Base-by-base conservation (phyloP, 1,139 yeast genomes). In the Taphrina wiesneri region DNA sequence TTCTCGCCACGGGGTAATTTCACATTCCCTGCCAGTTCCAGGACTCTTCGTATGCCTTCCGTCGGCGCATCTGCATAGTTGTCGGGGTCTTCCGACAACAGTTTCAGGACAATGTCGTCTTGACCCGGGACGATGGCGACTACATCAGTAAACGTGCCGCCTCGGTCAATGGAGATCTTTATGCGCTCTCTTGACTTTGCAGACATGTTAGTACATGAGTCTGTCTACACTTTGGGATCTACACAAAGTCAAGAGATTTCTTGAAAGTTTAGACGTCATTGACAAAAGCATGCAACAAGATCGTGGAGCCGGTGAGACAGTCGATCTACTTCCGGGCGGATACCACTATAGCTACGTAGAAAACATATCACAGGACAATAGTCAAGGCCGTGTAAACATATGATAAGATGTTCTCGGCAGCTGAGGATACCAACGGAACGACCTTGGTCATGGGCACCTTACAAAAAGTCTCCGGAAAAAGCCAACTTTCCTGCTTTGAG, bases 1-100 rank as follows among this genome's bases (percentile, higher is more conserved):
- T 78, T 79, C 26, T 73, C 72, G 3, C 80, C 82, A 46, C 75
- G 72, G 1, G 78, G 75, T n/a, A 65, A 23, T 17, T 11, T 28
- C 23, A 6, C 2, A 2, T 23, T 36, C 9, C 34, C 17, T 9
- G 28, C 23, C 30, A 73, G 75, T 73, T 88, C 95, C 68, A 92
- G 76, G 0, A 90, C 82, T 62, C 96, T 78, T 69, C 97, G 80
- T 56, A 92, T 89, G 5, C 96, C 97, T 77, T 91, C 97, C 17
- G 92, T 81, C 3, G 96, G 96, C 0, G 97, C 96, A 79, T 92
- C 97, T 3, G 80, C 78, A 74, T 92, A 91, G 77, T 91, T 91
- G 53, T 82, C 79, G 0, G 97, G 96, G 74, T 92, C 97, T 6
- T 88, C 96, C 0, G 96, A 90, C 32, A 92, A 79, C 49, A 91